Percentiles rank a stretch among this genome's conserved stretches.
Conservation (phyloP, 768 basidiomycete genomes). For the Phylloporus arenicola region DNA sequence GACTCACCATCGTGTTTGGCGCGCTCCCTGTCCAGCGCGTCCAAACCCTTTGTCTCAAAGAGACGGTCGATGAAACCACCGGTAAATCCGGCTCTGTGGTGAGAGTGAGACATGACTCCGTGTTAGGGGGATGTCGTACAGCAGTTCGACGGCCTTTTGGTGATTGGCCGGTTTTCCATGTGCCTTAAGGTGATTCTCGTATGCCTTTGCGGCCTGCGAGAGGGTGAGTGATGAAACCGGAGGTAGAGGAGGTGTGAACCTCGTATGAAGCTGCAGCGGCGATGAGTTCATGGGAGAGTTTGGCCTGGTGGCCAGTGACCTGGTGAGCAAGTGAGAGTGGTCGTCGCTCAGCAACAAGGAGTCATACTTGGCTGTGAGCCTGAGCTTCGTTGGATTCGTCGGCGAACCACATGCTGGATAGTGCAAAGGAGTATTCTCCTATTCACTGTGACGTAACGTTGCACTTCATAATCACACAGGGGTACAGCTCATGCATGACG, state of each 20-base stretch:
- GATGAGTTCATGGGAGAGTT: conserved; percentile 25
- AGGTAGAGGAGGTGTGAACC: neutral
- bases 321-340: neutral
- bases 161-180: conserved; percentile 23
- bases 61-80: conserved; percentile 25
- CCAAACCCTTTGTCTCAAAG: conserved; percentile 23
- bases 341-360: neutral
- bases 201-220: conserved; percentile 27
- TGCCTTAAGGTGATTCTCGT: conserved; percentile 18
- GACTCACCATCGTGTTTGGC: conserved; percentile 22
- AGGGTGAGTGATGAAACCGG: neutral
- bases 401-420: conserved; percentile 17
- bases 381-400: conserved; percentile 21
- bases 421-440: no score
- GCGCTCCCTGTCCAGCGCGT: conserved; percentile 15
- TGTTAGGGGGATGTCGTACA: conserved; percentile 13
- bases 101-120: neutral
- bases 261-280: conserved; percentile 28
- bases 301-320: conserved; percentile 16
- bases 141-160: conserved; percentile 16
- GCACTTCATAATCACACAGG: no score
- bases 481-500: no score
- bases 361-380: conserved; percentile 17
- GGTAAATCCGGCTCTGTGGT: conserved; percentile 19
- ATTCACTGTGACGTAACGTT: neutral